Evolutionary conservation across 352 stramenopile species (phyloP).

Genomic region (Elongisporangium undulatum): DNA sequence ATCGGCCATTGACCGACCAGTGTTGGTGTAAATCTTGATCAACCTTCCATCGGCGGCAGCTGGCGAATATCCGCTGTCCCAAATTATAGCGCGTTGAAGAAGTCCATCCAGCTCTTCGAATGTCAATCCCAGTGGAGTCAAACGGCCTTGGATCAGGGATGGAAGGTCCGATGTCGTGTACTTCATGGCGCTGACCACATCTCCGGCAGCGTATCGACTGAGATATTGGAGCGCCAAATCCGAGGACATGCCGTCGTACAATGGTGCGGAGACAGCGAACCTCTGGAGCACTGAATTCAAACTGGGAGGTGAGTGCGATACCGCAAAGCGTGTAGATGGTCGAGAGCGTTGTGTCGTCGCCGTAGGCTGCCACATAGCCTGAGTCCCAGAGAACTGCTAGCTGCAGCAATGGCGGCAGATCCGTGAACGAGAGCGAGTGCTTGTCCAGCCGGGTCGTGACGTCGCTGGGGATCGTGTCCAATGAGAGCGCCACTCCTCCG

Average conservation of each 20-base stretch:
- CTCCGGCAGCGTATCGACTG: neutral
- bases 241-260: constrained; percentile 1
- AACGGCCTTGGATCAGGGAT: neutral
- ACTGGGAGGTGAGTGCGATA: neutral
- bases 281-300: neutral
- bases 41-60: neutral
- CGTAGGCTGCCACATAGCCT: constrained; percentile 24
- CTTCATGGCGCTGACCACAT: neutral
- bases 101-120: constrained; percentile 23
- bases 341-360: neutral
- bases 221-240: neutral
- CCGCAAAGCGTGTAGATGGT: neutral
- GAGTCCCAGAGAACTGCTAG: constrained; percentile 43
- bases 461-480: constrained; percentile 11
- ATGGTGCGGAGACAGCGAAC: neutral
- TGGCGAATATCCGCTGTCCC: constrained; percentile 39
- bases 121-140: no score
- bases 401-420: constrained; percentile 33
- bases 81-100: constrained; percentile 49
- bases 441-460: constrained; percentile 15
- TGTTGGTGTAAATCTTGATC: constrained; percentile 27
- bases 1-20: constrained; percentile 19
- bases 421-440: constrained; percentile 17
- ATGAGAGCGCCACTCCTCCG: neutral
- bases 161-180: no score